A percentile compares a stretch with the other conserved stretches of the same genome.
Conservation (phyloP, 2,329 filamentous ascomycete genomes). For the Exophiala viscosa region DNA sequence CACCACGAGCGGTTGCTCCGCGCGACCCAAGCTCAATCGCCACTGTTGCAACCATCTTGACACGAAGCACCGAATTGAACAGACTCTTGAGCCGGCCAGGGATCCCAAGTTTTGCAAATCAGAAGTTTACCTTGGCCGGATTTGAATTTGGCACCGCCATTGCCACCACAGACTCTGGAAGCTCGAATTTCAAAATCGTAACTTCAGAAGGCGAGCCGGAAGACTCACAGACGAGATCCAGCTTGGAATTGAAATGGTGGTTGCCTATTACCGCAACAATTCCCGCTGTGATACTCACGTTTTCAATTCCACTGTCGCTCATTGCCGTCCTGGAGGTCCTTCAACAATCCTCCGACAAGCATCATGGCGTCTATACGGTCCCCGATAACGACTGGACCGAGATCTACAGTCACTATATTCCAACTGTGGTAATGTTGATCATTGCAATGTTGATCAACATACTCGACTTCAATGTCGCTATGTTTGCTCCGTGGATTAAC, state of each 20-base stretch:
- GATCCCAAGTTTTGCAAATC: slow-evolving; percentile 17
- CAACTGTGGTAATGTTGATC: slow-evolving; percentile 26
- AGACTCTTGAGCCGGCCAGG: slow-evolving; percentile 21
- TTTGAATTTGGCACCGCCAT: slow-evolving; percentile 28
- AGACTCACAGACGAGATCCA: slow-evolving; percentile 6
- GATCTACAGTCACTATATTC: slow-evolving; percentile 34
- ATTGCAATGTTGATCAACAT: slow-evolving; percentile 26
- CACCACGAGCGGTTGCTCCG: slow-evolving; percentile 25
- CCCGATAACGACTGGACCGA: slow-evolving; percentile 25
- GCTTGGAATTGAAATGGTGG: slow-evolving; percentile 23
- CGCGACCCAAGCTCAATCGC: slow-evolving; percentile 28
- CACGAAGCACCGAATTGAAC: slow-evolving; percentile 26
- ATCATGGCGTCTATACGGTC: slow-evolving; percentile 29
- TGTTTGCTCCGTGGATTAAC: slow-evolving; percentile 26
- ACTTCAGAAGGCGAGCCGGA: slow-evolving; percentile 25
- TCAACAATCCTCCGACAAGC: slow-evolving; percentile 26
- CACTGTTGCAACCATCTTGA: slow-evolving; percentile 21
- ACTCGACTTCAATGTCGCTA: slow-evolving; percentile 27
- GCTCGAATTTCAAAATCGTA: slow-evolving; percentile 26
- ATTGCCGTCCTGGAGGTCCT: slow-evolving; percentile 24
- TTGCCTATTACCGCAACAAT: slow-evolving; percentile 23
- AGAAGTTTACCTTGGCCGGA: slow-evolving; percentile 24
- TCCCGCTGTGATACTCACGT: slow-evolving; percentile 16
- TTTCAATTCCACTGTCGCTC: slow-evolving; percentile 27
- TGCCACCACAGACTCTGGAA: slow-evolving; percentile 22